These are phyloP conservation scores for Baeospora myosura DNA, from an alignment of 1,284 basidiomycete genomes.

Conservation along the genomic window DNA sequence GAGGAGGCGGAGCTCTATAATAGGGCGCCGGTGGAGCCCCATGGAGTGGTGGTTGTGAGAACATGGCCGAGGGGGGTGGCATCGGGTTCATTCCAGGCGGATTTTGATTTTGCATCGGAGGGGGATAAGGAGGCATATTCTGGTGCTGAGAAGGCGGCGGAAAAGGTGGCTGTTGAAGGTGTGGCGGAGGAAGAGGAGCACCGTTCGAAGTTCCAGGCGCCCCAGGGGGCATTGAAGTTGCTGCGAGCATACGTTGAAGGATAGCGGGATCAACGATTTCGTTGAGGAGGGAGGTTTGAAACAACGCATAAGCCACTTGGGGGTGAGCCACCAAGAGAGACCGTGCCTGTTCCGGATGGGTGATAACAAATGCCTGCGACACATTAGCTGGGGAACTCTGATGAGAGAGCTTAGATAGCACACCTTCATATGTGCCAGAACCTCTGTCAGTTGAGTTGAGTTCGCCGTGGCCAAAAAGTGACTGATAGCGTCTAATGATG, in stretches of 20 bases:
- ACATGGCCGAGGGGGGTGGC: background rate
- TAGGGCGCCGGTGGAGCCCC: background rate
- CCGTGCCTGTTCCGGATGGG: slow-evolving; percentile 86
- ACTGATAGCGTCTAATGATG: slow-evolving; percentile 80
- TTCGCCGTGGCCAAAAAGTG: slow-evolving; percentile 81
- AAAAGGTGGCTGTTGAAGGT: slow-evolving; percentile 28
- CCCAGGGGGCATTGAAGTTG: slow-evolving; percentile 26
- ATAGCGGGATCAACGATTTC: slow-evolving; percentile 90
- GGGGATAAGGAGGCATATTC: background rate
- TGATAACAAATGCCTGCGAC: slow-evolving; percentile 77
- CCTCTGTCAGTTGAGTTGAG: slow-evolving; percentile 84
- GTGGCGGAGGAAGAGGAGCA: slow-evolving; percentile 29
- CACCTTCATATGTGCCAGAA: slow-evolving; percentile 98
- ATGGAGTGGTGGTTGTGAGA: background rate
- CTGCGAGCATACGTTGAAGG: slow-evolving; percentile 63
- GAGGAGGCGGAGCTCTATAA: background rate
- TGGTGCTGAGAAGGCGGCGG: slow-evolving; percentile 25
- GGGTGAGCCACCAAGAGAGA: slow-evolving; percentile 78
- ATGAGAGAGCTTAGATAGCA: slow-evolving; percentile 15
- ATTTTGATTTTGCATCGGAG: background rate
- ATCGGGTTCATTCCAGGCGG: background rate
- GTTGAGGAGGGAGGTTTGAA: slow-evolving; percentile 91
- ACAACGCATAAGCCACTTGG: slow-evolving; percentile 92
- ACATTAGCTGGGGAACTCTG: background rate
- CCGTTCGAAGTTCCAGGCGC: slow-evolving; percentile 19